A percentile compares a stretch with the other conserved stretches of the same genome.
phyloP scores from a whole-genome alignment of 106 monocot genomes.

The Allium cepa region DNA sequence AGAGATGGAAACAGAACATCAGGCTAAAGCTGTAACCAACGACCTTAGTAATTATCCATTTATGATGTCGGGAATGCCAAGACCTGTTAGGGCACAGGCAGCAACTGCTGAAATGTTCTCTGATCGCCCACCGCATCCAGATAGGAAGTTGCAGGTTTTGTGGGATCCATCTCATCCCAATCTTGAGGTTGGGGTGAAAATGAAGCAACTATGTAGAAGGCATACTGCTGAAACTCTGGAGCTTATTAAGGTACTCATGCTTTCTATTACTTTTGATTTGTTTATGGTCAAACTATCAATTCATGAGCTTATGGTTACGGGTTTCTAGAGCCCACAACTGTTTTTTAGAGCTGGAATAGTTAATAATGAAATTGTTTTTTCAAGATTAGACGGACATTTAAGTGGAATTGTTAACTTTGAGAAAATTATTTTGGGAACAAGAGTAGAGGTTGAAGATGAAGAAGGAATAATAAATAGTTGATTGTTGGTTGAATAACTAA shows the following conservation, averaged over 20 bases:
- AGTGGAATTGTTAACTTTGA: too few relatives aligned
- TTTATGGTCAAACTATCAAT: too few relatives aligned
- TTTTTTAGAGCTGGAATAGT: too few relatives aligned
- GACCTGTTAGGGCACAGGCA: constrained; percentile 48
- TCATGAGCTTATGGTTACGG: too few relatives aligned
- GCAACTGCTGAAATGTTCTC: constrained; percentile 67
- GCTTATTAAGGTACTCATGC: constrained; percentile 46
- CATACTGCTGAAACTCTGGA: constrained; percentile 54
- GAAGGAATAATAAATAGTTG: too few relatives aligned
- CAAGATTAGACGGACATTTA: too few relatives aligned
- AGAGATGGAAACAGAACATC: constrained; percentile 60
- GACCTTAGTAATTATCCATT: constrained; percentile 59
- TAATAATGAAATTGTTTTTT: too few relatives aligned
- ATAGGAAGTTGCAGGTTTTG: constrained; percentile 38
- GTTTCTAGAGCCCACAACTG: too few relatives aligned
- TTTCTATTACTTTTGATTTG: too few relatives aligned
- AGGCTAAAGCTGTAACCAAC: constrained; percentile 30
- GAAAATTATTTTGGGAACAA: too few relatives aligned
- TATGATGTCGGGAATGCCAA: constrained; percentile 83
- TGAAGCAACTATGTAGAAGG: constrained; percentile 36
- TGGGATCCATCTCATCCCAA: constrained; percentile 47
- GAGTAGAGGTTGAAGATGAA: too few relatives aligned
- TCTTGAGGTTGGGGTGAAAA: constrained; percentile 38
- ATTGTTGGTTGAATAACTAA: too few relatives aligned
- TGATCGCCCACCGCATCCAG: constrained; percentile 57